Base-by-base conservation (phyloP, 108 stramenopile species). In the Craspedostauros australis region DNA sequence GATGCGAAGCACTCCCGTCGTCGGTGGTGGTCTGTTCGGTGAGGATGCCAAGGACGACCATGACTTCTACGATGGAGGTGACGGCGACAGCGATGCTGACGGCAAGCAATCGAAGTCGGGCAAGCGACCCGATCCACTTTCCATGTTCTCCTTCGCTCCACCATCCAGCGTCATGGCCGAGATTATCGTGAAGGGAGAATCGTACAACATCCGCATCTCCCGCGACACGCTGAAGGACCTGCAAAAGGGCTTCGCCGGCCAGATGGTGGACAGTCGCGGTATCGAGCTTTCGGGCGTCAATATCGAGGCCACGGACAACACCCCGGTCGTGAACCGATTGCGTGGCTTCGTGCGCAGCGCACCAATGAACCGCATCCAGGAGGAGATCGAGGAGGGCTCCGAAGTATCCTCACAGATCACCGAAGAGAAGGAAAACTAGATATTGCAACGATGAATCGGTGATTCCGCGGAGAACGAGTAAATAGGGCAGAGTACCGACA, bases 11-110 rank as follows among this genome's bases (percentile, higher is more conserved):
- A 95, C 94, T 23, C 81, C 89, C 46, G 88, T 95, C 43, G 95
- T 99, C 52, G 98, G 98, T 44, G 91, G 91, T 54, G 98, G 96
- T 0, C 92, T 96, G 19, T 97, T 97, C 53, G 96, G 96, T 37
- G 95, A 95, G 44, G 16, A 20, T 5, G 51, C 37, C 20, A 46
- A 61, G 15, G 62, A 51, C 14, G 28, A 40, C n/a, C n/a, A n/a
- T n/a, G n/a, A n/a, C n/a, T n/a, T n/a, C n/a, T n/a, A n/a, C n/a
- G n/a, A n/a, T n/a, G n/a, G n/a, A n/a, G n/a, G n/a, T n/a, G n/a
- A n/a, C n/a, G n/a, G n/a, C n/a, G n/a, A n/a, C n/a, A n/a, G n/a
- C n/a, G n/a, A n/a, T n/a, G n/a, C n/a, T n/a, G n/a, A n/a, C n/a
- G n/a, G n/a, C n/a, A n/a, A n/a, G n/a, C n/a, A n/a, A n/a, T n/a